Evolutionary conservation across 495 filamentous ascomycete genomes (phyloP).

Genomic region (Penicillium subrubescens): DNA sequence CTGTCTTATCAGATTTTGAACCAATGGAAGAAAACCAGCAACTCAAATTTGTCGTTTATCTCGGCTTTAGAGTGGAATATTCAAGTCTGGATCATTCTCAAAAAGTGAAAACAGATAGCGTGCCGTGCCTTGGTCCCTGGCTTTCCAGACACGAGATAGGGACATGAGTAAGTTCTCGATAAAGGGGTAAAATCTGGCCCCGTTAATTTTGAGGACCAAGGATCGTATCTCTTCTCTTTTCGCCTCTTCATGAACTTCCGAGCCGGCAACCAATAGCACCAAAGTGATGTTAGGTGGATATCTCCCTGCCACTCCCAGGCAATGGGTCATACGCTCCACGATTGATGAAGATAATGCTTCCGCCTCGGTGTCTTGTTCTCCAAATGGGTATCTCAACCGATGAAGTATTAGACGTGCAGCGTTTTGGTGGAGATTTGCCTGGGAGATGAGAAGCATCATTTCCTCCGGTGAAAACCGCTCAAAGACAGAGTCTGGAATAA

Average conservation of each 20-base stretch:
- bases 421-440: conserved; percentile 8
- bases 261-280: conserved; percentile 6
- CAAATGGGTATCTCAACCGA: conserved; percentile 13
- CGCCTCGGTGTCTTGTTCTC: conserved; percentile 5
- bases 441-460: conserved; percentile 10
- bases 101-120: conserved; percentile 13
- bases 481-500: neutral
- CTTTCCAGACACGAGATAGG: conserved; percentile 11
- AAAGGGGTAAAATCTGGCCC: conserved; percentile 14
- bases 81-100: conserved; percentile 10
- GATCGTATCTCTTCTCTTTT: conserved; percentile 8
- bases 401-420: conserved; percentile 11
- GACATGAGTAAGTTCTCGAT: conserved; percentile 11
- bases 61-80: conserved; percentile 7
- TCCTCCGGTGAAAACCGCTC: conserved; percentile 5
- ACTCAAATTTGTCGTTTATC: neutral
- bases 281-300: conserved; percentile 13
- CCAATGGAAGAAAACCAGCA: neutral
- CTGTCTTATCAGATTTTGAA: neutral
- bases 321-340: conserved; percentile 7
- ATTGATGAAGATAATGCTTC: conserved; percentile 4
- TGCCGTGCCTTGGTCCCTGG: conserved; percentile 11
- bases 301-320: neutral
- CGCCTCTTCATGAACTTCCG: conserved; percentile 4
- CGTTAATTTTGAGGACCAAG: conserved; percentile 4